These are phyloP conservation scores for Metschnikowia cubensis DNA, from an alignment of 805 yeast species.

Conservation along the genomic window DNA sequence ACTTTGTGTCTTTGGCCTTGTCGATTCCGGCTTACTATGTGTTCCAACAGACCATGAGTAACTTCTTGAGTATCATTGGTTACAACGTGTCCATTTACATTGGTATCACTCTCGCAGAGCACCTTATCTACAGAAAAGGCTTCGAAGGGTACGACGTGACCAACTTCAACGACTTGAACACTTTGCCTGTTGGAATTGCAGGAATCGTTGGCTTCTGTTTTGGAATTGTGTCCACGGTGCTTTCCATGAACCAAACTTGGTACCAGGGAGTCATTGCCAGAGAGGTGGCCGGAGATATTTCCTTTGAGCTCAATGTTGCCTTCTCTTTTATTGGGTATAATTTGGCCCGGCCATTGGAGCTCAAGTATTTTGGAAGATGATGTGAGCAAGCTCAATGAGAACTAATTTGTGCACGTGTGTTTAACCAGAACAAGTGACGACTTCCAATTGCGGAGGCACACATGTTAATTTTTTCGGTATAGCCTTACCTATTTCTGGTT, in stretches of 20 bases:
- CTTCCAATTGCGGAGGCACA: background rate
- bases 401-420: background rate
- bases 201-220: conserved; percentile 27
- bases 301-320: conserved; percentile 27
- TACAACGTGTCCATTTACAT: conserved; percentile 32
- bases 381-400: background rate
- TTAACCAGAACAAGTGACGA: background rate
- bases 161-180: conserved; percentile 21
- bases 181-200: conserved; percentile 30
- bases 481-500: background rate
- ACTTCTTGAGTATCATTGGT: conserved; percentile 30
- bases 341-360: conserved; percentile 28
- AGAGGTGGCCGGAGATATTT: conserved; percentile 26
- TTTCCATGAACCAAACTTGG: conserved; percentile 34
- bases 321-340: conserved; percentile 28
- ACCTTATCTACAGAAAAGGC: conserved; percentile 25
- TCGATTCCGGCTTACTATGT: conserved; percentile 35
- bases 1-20: conserved; percentile 28
- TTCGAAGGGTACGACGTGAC: conserved; percentile 25
- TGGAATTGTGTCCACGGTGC: conserved; percentile 31
- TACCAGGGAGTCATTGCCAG: conserved; percentile 29
- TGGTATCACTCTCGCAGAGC: conserved; percentile 30
- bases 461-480: background rate
- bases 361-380: conserved; percentile 20
- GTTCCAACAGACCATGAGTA: conserved; percentile 27